Conservation (phyloP, 1,139 yeast genomes). For the Saccharomyces pastorianus region DNA sequence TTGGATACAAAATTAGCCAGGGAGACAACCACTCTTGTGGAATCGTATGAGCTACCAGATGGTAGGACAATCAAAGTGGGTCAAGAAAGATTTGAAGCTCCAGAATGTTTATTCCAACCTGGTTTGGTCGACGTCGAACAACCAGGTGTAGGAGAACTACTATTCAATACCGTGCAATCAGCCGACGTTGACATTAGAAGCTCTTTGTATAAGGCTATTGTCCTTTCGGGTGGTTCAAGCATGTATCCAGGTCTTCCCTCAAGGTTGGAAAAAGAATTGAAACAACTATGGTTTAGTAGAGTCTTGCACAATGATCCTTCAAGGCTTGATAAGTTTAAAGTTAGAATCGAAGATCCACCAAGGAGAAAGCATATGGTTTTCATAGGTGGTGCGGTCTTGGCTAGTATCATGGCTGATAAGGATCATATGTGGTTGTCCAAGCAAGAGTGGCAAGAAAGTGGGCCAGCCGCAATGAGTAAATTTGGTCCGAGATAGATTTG, state of each 20-base stretch:
- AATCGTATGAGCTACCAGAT: slow-evolving; percentile 88
- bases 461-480: slow-evolving; percentile 72
- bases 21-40: slow-evolving; percentile 90
- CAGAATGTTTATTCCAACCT: slow-evolving; percentile 97
- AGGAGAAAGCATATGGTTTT: slow-evolving; percentile 98
- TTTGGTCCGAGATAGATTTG: slow-evolving; percentile 75
- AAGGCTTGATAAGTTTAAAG: slow-evolving; percentile 84
- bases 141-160: slow-evolving; percentile 89
- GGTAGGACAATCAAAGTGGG: slow-evolving; percentile 93
- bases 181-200: slow-evolving; percentile 93
- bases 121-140: slow-evolving; percentile 91
- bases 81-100: slow-evolving; percentile 94
- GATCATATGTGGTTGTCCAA: slow-evolving; percentile 97
- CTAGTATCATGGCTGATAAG: slow-evolving; percentile 96
- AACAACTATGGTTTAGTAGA: slow-evolving; percentile 88
- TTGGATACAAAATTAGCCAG: slow-evolving; percentile 80
- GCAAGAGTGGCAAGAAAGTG: slow-evolving; percentile 97
- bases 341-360: slow-evolving; percentile 97
- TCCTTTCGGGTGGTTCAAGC: slow-evolving; percentile 92
- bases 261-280: slow-evolving; percentile 87
- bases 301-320: slow-evolving; percentile 83
- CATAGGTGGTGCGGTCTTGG: slow-evolving; percentile 97
- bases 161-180: slow-evolving; percentile 85
- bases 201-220: slow-evolving; percentile 83
- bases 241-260: slow-evolving; percentile 99